These are phyloP conservation scores for Geum urbanum DNA, from an alignment of 306 rosid species.

Conservation along the genomic window DNA sequence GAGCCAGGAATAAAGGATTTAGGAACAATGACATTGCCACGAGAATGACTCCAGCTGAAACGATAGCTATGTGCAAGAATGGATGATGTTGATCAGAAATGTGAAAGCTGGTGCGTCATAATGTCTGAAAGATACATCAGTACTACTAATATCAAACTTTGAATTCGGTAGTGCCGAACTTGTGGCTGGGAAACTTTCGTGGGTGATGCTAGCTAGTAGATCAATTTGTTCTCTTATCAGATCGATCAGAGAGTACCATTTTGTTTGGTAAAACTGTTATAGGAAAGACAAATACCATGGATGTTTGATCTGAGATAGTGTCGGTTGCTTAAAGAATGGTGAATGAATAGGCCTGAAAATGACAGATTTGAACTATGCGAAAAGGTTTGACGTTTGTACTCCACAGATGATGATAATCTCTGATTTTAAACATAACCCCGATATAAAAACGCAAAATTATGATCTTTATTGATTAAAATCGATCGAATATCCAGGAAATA, in stretches of 20 bases:
- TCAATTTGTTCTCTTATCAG: constrained; percentile 23
- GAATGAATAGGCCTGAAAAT: background rate
- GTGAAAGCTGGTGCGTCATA: constrained; percentile 28
- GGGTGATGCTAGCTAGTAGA: constrained; percentile 29
- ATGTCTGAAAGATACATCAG: constrained; percentile 21
- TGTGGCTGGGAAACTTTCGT: constrained; percentile 29
- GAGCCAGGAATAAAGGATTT: background rate
- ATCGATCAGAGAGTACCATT: constrained; percentile 6
- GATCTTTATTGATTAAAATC: too few species aligned
- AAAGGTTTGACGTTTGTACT: background rate
- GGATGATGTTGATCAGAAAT: background rate
- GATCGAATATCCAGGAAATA: too few species aligned
- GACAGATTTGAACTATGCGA: background rate
- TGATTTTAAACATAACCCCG: background rate
- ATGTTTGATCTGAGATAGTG: background rate
- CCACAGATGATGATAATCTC: background rate
- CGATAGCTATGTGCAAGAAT: background rate
- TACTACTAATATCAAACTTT: background rate
- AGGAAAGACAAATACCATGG: background rate
- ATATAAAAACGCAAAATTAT: too few species aligned
- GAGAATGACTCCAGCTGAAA: constrained; percentile 2
- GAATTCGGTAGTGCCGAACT: constrained; percentile 1
- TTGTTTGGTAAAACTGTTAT: constrained; percentile 1
- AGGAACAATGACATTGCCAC: background rate
- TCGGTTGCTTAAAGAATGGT: background rate